phyloP scores from a whole-genome alignment of 169 alveolate genomes.

The Miamiensis avidus region DNA sequence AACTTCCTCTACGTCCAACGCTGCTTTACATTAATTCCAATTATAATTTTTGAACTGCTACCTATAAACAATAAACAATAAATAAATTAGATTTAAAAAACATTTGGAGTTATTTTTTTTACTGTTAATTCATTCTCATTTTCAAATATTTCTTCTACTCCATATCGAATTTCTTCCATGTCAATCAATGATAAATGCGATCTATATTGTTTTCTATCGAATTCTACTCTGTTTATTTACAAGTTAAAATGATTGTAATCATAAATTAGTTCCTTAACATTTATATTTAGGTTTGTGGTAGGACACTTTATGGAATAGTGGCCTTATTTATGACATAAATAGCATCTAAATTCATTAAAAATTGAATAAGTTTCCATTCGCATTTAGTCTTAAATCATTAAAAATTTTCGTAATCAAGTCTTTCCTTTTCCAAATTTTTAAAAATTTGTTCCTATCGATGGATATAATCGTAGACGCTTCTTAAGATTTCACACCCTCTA shows the following conservation, averaged over 20 bases:
- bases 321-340: not conserved
- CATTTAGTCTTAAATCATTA: not conserved
- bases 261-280: not conserved
- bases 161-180: not conserved
- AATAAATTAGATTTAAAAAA: too few species aligned
- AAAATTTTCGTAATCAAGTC: not conserved
- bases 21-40: too few species aligned
- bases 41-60: too few species aligned
- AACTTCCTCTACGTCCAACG: too few species aligned
- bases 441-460: not conserved
- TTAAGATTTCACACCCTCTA: not conserved
- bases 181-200: not conserved
- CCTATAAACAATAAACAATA: too few species aligned
- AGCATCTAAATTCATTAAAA: not conserved
- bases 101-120: too few species aligned
- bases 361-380: not conserved
- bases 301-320: not conserved
- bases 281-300: not conserved
- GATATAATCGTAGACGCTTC: not conserved
- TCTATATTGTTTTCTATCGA: not conserved
- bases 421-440: too few species aligned
- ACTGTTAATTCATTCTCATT: not conserved
- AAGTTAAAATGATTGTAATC: not conserved
- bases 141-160: not conserved
- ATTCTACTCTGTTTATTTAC: not conserved